These are phyloP conservation scores for Mortierella sp. DNA, from an alignment of 371 early-diverging fungal species.

Conservation along the genomic window DNA sequence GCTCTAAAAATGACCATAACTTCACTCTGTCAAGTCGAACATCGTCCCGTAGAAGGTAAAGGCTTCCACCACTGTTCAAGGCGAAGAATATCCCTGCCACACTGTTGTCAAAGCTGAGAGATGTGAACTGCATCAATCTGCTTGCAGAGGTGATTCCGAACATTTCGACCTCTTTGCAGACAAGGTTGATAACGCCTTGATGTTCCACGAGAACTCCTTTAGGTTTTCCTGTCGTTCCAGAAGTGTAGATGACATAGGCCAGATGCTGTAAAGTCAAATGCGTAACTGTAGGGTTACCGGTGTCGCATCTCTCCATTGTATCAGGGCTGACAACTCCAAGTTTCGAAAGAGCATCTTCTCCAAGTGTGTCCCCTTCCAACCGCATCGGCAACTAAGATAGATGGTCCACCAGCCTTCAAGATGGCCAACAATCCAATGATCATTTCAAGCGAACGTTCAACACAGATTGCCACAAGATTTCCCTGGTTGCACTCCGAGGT, in stretches of 20 bases:
- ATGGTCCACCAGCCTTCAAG: constrained; percentile 22
- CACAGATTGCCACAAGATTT: constrained; percentile 15
- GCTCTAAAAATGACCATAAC: not conserved
- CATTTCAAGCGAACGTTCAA: constrained; percentile 20
- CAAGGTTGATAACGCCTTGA: constrained; percentile 23
- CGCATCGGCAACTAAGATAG: not conserved
- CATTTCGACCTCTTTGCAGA: not conserved
- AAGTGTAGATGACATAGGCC: constrained; percentile 57
- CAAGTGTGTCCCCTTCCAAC: not conserved
- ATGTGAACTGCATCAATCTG: constrained; percentile 1
- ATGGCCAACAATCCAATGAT: constrained; percentile 11
- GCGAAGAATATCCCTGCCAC: not conserved
- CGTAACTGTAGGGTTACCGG: not conserved
- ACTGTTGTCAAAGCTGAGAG: constrained; percentile 13
- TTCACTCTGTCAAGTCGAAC: not conserved
- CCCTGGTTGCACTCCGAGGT: constrained; percentile 11
- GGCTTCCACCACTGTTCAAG: not conserved
- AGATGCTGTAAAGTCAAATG: not conserved
- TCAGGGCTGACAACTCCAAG: not conserved
- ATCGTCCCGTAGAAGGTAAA: not conserved
- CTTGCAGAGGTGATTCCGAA: constrained; percentile 2
- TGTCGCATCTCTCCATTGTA: not conserved
- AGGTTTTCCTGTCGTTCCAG: constrained; percentile 62
- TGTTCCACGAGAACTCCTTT: constrained; percentile 60
- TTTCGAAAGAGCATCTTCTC: not conserved